phyloP scores from a whole-genome alignment of 306 rosid genomes.

The Gastrolobium bilobum region DNA sequence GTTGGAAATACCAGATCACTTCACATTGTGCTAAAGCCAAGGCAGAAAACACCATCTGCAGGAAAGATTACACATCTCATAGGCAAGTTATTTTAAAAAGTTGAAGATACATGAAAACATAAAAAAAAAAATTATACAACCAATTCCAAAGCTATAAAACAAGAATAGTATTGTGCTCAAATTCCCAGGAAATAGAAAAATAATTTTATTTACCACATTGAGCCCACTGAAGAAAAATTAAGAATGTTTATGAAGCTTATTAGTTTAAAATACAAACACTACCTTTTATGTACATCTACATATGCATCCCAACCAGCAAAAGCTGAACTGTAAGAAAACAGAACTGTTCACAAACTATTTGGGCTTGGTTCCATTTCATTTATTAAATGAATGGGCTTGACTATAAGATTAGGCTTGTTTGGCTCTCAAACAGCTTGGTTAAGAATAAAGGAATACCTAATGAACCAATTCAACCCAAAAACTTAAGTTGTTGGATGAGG shows the following conservation, averaged over 20 bases:
- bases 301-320: slow-evolving; percentile 5
- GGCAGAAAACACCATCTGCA: slow-evolving; percentile 98
- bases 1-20: slow-evolving; percentile 96
- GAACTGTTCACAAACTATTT: slow-evolving; percentile 21
- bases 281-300: slow-evolving; percentile 12
- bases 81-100: slow-evolving; percentile 24
- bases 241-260: slow-evolving; percentile 10
- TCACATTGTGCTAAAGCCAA: slow-evolving; percentile 98
- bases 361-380: slow-evolving; percentile 11
- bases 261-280: slow-evolving; percentile 13
- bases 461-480: too few species aligned
- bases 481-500: too few species aligned
- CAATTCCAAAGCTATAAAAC: slow-evolving; percentile 3
- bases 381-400: slow-evolving; percentile 8
- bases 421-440: slow-evolving; percentile 29
- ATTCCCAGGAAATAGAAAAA: slow-evolving; percentile 18
- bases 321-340: slow-evolving; percentile 26
- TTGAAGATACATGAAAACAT: slow-evolving; percentile 22
- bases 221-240: slow-evolving; percentile 26
- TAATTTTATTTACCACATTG: not conserved
- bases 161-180: slow-evolving; percentile 7
- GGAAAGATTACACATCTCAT: slow-evolving; percentile 50
- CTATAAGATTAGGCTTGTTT: slow-evolving; percentile 3
- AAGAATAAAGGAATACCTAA: not conserved
- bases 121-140: slow-evolving; percentile 29